Conservation (phyloP, 164 flowering plant genomes). For the Annona cherimola region DNA sequence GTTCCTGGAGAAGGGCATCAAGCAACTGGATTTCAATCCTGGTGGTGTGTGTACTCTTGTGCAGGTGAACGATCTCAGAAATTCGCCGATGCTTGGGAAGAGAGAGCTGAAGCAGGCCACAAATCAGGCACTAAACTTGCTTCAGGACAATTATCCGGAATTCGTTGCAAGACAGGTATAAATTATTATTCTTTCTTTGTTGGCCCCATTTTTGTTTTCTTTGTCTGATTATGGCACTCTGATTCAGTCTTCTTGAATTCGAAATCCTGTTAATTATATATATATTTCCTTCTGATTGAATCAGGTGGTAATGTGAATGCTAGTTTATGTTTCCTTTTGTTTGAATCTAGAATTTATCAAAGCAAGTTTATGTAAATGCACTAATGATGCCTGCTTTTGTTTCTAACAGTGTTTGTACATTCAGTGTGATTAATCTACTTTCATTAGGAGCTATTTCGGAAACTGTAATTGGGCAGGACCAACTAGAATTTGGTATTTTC, state of each 20-base stretch:
- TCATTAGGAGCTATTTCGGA: no score
- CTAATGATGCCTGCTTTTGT: no score
- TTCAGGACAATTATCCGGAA: constrained; percentile 93
- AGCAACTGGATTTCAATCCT: constrained; percentile 70
- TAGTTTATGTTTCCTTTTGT: not conserved
- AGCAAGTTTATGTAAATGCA: no score
- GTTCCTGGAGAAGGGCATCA: constrained; percentile 74
- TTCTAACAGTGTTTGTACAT: no score
- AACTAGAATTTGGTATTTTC: no score
- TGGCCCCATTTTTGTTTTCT: no score
- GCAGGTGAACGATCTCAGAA: constrained; percentile 78
- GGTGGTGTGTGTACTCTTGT: constrained; percentile 56
- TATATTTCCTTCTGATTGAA: no score
- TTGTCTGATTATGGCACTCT: not conserved
- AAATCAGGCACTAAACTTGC: constrained; percentile 55
- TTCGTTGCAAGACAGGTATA: constrained; percentile 90
- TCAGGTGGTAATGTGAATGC: not conserved
- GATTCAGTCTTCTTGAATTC: not conserved
- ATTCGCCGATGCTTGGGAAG: constrained; percentile 58
- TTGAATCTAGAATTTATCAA: no score
- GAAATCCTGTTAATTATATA: no score
- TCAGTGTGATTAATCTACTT: no score
- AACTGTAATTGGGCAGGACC: no score
- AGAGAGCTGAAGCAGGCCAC: constrained; percentile 59
- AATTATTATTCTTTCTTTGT: not conserved